Evolutionary conservation across 139 green algal genomes (phyloP).

Genomic region (Micractinium conductrix): DNA sequence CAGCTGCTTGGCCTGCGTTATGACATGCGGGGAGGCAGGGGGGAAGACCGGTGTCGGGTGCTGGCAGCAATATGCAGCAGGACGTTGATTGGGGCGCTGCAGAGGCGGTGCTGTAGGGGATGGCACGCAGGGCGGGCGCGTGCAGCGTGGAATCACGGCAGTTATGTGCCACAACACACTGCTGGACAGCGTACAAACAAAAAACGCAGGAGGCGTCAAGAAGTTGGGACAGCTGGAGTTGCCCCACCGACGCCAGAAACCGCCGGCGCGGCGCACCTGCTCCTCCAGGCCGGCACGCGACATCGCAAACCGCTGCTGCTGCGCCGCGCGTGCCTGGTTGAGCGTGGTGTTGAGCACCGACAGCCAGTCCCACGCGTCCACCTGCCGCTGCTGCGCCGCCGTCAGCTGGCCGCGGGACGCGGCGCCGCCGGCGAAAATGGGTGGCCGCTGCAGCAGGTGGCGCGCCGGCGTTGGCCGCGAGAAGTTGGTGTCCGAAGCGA

Average conservation of each 20-base stretch:
- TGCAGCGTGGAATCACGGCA: too few relatives aligned
- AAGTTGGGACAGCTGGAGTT: too few relatives aligned
- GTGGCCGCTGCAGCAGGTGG: constrained; percentile 12
- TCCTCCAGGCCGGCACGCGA: constrained; percentile 29
- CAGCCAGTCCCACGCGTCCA: constrained; percentile 34
- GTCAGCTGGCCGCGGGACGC: not conserved
- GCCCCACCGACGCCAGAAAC: too few relatives aligned
- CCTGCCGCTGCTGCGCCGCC: constrained; percentile 4
- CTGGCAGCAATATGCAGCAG: too few relatives aligned
- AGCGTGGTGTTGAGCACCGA: constrained; percentile 34
- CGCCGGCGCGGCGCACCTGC: constrained; percentile 23
- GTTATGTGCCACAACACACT: too few relatives aligned
- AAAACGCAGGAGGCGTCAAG: too few relatives aligned
- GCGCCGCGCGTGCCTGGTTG: constrained; percentile 31
- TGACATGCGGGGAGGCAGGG: too few relatives aligned
- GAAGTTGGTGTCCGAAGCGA: constrained; percentile 34
- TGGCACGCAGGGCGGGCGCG: too few relatives aligned
- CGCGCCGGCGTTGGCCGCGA: not conserved
- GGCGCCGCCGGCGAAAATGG: not conserved
- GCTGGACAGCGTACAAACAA: too few relatives aligned
- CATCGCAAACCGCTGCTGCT: constrained; percentile 27
- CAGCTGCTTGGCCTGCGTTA: constrained; percentile 45
- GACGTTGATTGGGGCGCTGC: too few relatives aligned
- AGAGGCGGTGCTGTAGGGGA: too few relatives aligned
- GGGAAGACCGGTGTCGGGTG: too few relatives aligned